These are phyloP conservation scores for Dujonia santamariae DNA, from an alignment of 1,139 yeast genomes.

Conservation along the genomic window DNA sequence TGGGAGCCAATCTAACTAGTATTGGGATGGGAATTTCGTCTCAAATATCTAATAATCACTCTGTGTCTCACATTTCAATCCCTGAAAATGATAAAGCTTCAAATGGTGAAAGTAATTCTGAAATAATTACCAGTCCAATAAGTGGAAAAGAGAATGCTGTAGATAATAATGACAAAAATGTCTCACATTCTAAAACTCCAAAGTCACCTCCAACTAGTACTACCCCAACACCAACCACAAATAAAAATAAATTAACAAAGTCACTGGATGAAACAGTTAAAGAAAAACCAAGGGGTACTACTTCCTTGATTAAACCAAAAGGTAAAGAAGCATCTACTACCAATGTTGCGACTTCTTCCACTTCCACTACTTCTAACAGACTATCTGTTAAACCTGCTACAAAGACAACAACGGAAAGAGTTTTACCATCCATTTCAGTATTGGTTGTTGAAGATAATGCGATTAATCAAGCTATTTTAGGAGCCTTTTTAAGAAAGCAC, in stretches of 20 bases:
- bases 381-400: background rate
- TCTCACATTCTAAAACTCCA: no score
- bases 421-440: conserved; percentile 80
- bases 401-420: conserved; percentile 41
- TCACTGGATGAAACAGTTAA: no score
- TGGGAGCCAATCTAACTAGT: conserved; percentile 18
- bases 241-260: no score
- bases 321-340: background rate
- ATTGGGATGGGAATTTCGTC: conserved; percentile 16
- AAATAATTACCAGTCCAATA: no score
- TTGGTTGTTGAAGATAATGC: conserved; percentile 95
- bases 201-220: no score
- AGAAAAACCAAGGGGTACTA: background rate
- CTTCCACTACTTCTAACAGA: conserved; percentile 7
- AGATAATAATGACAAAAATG: no score
- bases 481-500: conserved; percentile 85
- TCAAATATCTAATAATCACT: conserved; percentile 4
- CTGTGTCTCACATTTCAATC: conserved; percentile 1
- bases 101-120: background rate
- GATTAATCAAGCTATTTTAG: conserved; percentile 88
- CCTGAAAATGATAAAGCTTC: conserved; percentile 2
- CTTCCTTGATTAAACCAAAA: no score
- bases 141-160: no score
- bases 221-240: no score
- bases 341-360: background rate